Evolutionary conservation across 352 stramenopile species (phyloP), one percentile per base, ranked within the genome.

Genomic region (Phytopythium helicoides): DNA sequence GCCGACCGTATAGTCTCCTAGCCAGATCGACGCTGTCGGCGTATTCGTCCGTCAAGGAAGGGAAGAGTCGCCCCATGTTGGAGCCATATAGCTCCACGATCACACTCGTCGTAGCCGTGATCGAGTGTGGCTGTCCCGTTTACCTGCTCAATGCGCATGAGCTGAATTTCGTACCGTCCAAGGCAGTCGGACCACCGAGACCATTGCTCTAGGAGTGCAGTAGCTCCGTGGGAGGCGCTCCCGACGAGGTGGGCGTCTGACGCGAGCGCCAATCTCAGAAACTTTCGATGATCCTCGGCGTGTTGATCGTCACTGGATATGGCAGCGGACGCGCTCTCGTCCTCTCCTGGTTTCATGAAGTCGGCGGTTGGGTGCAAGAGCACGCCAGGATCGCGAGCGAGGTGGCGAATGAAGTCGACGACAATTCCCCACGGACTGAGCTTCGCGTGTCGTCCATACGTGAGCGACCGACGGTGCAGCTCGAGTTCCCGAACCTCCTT

Each of bases 401-500:
- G 72, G 38, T 65, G 62, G 40, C 68, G 50, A 28, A 73, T 67
- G 41, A 68, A 76, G 40, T 76, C 60, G 54, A 55, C 50, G 31
- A 67, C 66, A n/a, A 76, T 56, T 36, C 65, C 54, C 63, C 56
- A 67, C 4, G 62, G 51, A 3, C 66, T 57, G 22, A 73, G 63
- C 25, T 64, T 44, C 10, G 59, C 58, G 42, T 67, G 40, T 16
- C 6, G 6, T 15, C 40, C 56, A 46, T 65, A 67, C 5, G 46
- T 48, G 23, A 76, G 60, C 38, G 55, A 56, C 33, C 56, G 52
- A 2, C 63, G 56, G 25, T 72, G 51, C 21, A 67, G 53, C 25
- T 72, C 66, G 10, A 76, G 56, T 42, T 54, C 63, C 16, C 56
- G 62, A 4, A 82, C 73, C 28, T 85, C 59, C 2, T 60, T 41